Base-by-base conservation (phyloP, 2,329 filamentous ascomycete genomes). In the Venturia nashicola region DNA sequence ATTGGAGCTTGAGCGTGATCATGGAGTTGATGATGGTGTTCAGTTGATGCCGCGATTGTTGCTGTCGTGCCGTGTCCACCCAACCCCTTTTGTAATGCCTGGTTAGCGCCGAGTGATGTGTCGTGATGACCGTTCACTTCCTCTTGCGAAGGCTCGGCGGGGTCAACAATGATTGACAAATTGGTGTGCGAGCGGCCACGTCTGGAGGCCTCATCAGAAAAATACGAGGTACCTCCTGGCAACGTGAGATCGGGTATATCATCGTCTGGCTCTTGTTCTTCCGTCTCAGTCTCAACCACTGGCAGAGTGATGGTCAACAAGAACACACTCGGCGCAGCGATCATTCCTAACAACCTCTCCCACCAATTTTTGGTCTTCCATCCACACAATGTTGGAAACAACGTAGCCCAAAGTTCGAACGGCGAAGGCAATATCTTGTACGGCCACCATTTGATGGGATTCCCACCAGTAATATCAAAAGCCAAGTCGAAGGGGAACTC, bases 251-350 rank as follows among this genome's bases (percentile, higher is more conserved):
- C 72, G 5, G 69, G 65, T 20, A 73, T 68, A 5, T 80, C 78
- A 0, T 72, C 73, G 5, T 75, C 75, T 3, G 78, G 75, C 14
- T 85, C 82, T 5, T 75, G 75, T 11, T 85, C 82, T 8, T 82
- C 72, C 43, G 75, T 79, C 23, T 83, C 80, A 0, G 83, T 83
- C 70, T 97, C 93, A 6, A 96, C 90, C 0, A 99, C 91, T 0
- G 95, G 94, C 5, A 99, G 75, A 0, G 94, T 99, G 59, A 94
- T 85, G 0, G 93, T 93, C 4, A 99, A 80, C 2, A 97, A 77
- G 67, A 99, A 90, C 44, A 99, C 91, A 69, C 89, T 95, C 0
- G 92, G 90, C n/a, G 91, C 87, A 8, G 92, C 92, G 44, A 95
- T 81, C 12, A 94, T 70, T 51, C 91, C 93, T 59, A 97, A 77